Base-by-base conservation (phyloP, 1,284 basidiomycete species). In the Schizopora paradoxa region DNA sequence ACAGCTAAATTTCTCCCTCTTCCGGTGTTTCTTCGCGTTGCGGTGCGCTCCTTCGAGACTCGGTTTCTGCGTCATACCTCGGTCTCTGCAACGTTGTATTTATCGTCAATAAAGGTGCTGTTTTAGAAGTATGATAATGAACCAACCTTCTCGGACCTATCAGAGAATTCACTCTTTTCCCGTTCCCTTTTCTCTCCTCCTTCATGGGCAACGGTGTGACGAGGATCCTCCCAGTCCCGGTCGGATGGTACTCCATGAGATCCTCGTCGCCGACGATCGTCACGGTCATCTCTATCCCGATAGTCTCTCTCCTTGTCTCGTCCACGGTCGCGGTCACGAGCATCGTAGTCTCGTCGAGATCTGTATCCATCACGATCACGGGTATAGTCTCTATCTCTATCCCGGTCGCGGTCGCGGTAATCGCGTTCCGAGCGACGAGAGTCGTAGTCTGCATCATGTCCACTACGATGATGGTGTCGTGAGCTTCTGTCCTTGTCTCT, bases 1-100 rank as follows among this genome's bases (percentile, higher is more conserved):
- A 41, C 31, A n/a, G 32, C 36, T 69, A 53, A 58, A 89, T 89
- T 59, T 89, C 86, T 18, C 86, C 86, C 61, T 89, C 86, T 66
- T 89, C 86, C 5, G 86, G 86, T 31, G 80, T 86, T 57, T 89
- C 76, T 33, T 67, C 75, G 28, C 75, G 61, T 22, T 55, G 61
- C 2, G 59, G 56, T 37, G 58, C 62, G 36, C 66, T 78, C 38
- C 53, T 59, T 41, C 74, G 66, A 54, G 51, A 13, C 49, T 49
- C 43, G 58, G 57, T 32, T 54, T 48, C 43, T 41, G 57, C 64
- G 34, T 79, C 79, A 52, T 77, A 76, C 45, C 73, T 68, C 31
- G 74, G 62, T 43, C 80, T 69, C 82, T 84, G 59, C 18, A 50
- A 43, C 19, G 28, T 19, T 6, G 14, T 23, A 18, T 21, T 38